Evolutionary conservation across 2,329 filamentous ascomycete species (phyloP).

Genomic region (Penicillium olsonii): DNA sequence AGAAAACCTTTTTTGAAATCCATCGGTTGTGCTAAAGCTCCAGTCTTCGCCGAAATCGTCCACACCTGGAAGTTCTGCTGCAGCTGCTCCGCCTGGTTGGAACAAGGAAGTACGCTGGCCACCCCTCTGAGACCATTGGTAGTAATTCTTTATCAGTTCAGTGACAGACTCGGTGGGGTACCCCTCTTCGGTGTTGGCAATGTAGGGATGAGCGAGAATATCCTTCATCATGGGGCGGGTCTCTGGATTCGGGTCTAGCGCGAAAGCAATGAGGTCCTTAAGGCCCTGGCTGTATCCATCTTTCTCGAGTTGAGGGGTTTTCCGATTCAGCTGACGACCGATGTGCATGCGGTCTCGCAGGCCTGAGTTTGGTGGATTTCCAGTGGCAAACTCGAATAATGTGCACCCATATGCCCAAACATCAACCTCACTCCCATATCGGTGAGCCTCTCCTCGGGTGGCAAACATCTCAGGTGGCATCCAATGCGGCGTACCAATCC

Average conservation of each 20-base stretch:
- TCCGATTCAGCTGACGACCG: conserved; percentile 46
- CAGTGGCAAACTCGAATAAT: conserved; percentile 52
- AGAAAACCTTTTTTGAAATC: conserved; percentile 57
- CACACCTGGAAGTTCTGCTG: conserved; percentile 52
- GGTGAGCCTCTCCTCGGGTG: conserved; percentile 39
- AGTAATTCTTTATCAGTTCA: conserved; percentile 51
- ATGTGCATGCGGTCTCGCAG: conserved; percentile 51
- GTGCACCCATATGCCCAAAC: conserved; percentile 56
- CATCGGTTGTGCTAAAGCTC: conserved; percentile 66
- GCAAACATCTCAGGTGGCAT: conserved; percentile 64
- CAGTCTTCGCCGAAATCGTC: conserved; percentile 56
- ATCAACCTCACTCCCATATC: conserved; percentile 54
- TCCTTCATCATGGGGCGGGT: conserved; percentile 50
- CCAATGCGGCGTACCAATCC: conserved; percentile 67
- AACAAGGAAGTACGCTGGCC: conserved; percentile 59
- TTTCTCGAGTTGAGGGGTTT: conserved; percentile 44
- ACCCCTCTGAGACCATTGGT: conserved; percentile 51
- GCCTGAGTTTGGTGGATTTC: conserved; percentile 51
- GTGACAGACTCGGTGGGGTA: conserved; percentile 48
- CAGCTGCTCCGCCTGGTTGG: conserved; percentile 59
- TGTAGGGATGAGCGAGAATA: conserved; percentile 49
- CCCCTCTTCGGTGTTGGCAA: conserved; percentile 43
- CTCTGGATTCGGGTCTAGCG: conserved; percentile 45
- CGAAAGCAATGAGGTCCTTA: conserved; percentile 47
- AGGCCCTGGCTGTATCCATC: conserved; percentile 47